Evolutionary conservation across 495 filamentous ascomycete genomes (phyloP).

Genomic region (Hypoxylon intermedium): DNA sequence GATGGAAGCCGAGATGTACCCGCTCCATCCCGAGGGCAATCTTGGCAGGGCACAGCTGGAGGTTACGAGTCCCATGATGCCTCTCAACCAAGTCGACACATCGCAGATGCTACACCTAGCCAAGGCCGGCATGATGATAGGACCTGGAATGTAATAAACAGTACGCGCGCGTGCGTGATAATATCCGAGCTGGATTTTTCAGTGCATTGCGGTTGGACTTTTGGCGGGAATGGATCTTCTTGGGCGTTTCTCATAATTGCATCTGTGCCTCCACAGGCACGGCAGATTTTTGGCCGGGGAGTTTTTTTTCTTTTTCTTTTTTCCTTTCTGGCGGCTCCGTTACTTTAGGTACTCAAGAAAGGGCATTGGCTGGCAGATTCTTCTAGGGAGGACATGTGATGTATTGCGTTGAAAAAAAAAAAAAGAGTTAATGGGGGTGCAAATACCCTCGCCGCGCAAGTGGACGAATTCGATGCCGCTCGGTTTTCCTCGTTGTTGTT

Average conservation of each 20-base stretch:
- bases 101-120: slow-evolving; percentile 29
- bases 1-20: slow-evolving; percentile 77
- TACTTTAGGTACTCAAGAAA: too few relatives aligned
- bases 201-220: slow-evolving; percentile 5
- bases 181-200: background rate
- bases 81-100: slow-evolving; percentile 19
- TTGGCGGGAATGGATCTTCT: background rate
- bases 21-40: slow-evolving; percentile 72
- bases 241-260: slow-evolving; percentile 7
- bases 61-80: slow-evolving; percentile 27
- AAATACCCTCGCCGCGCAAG: slow-evolving; percentile 19
- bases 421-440: slow-evolving; percentile 1
- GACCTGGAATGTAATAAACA: slow-evolving; percentile 15
- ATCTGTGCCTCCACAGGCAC: slow-evolving; percentile 2
- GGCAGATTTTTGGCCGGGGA: background rate
- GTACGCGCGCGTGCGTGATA: background rate
- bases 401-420: too few relatives aligned
- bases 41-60: slow-evolving; percentile 51
- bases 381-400: background rate
- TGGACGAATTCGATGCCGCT: background rate
- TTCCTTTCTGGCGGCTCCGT: too few relatives aligned
- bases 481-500: background rate
- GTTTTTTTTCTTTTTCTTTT: too few relatives aligned
- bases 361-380: too few relatives aligned
- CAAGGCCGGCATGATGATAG: slow-evolving; percentile 22